Base-by-base conservation (phyloP, 2,329 filamentous ascomycete genomes). In the Talaromyces sp. region DNA sequence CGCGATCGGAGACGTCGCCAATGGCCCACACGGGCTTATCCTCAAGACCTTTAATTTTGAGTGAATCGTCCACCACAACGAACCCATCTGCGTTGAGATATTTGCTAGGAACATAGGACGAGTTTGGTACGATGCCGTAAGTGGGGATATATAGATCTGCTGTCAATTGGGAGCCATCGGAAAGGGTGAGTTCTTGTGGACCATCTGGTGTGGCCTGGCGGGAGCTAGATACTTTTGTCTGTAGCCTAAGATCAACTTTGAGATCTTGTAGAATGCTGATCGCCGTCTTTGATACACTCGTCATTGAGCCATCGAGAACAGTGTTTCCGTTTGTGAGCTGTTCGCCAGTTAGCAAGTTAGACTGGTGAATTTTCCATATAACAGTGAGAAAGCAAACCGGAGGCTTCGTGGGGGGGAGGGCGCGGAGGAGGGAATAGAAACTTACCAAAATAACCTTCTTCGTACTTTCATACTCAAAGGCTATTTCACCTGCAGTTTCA, bases 101-200 rank as follows among this genome's bases (percentile, higher is more conserved):
- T 41, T 54, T 41, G 26, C 43, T 50, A 27, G 55, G 50, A 14
- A 60, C 35, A 26, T 54, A 60, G 9, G 59, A 58, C 4, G 59
- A 60, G 59, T 60, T 60, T 19, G 59, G 59, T 1, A 49, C 27
- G 2, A 60, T 31, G n/a, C 59, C 59, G 29, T 31, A 54, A 26
- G 55, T 57, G 17, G 59, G 59, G 17, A 60, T 60, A 21, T 60
- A 60, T 14, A 60, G 55, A 31, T 60, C 59, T 7, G 59, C 50
- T 17, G 32, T 54, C 38, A 60, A 21, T 5, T 35, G 41, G 21
- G 11, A 53, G 24, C 55, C 59, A 35, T 60, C 59, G 19, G 59
- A 60, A 29, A 60, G 59, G 14, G 14, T 57, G 24, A 60, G 55
- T 29, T 60, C 55, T 4, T 58, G 35, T 14, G 49, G 21, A 6